phyloP scores from a whole-genome alignment of 805 yeast species.

The Starmerella bombicola region DNA sequence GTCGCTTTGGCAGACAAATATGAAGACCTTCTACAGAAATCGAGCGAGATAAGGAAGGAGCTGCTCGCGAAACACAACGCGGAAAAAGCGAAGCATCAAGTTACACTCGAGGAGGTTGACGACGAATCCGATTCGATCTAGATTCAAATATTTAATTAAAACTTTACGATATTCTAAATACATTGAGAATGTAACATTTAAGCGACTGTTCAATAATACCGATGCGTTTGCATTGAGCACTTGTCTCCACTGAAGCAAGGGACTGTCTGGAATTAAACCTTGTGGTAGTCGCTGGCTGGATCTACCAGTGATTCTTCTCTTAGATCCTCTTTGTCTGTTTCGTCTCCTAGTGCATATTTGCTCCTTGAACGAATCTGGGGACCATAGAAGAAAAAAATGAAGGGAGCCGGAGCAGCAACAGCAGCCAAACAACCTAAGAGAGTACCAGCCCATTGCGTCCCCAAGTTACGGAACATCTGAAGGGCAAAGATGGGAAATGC shows the following conservation, averaged over 20 bases:
- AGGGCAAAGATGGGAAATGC: conserved; percentile 48
- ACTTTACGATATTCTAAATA: neutral
- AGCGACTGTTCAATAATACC: too few relatives aligned
- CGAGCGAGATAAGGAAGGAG: neutral
- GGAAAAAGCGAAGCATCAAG: conserved; percentile 12
- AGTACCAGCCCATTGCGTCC: conserved; percentile 44
- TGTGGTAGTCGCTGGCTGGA: conserved; percentile 16
- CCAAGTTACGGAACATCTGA: conserved; percentile 40
- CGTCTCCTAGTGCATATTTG: conserved; percentile 17
- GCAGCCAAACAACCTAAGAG: conserved; percentile 40
- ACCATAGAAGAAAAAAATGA: conserved; percentile 42
- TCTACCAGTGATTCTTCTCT: conserved; percentile 13
- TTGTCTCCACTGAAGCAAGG: too few relatives aligned
- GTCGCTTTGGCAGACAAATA: conserved; percentile 19
- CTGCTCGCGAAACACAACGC: neutral
- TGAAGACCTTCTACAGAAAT: conserved; percentile 6
- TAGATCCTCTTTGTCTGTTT: conserved; percentile 15
- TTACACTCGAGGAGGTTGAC: conserved; percentile 14
- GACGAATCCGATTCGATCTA: conserved; percentile 6
- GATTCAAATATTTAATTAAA: neutral
- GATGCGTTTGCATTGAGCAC: too few relatives aligned
- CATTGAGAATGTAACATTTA: too few relatives aligned
- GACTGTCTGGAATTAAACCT: too few relatives aligned
- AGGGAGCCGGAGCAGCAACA: conserved; percentile 45
- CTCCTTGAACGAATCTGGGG: conserved; percentile 21